These are phyloP conservation scores for Arachis stenosperma DNA, from an alignment of 306 rosid genomes.

Conservation along the genomic window DNA sequence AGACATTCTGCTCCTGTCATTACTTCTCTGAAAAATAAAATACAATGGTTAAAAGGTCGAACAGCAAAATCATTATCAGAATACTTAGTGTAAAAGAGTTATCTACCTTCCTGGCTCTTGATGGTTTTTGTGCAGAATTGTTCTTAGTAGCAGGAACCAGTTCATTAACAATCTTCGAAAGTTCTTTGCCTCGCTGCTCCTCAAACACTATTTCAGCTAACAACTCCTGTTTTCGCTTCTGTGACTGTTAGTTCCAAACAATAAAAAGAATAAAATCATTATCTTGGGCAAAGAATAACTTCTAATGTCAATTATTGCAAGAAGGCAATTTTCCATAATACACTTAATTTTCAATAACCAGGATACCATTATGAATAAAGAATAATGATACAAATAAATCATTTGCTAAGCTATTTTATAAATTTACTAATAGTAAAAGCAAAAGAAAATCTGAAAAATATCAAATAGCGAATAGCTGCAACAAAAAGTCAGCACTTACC, in stretches of 20 bases:
- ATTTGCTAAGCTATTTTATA: conserved; percentile 1
- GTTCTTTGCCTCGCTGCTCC: conserved; percentile 84
- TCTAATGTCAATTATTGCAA: neutral
- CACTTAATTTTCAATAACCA: neutral
- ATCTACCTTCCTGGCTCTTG: conserved; percentile 69
- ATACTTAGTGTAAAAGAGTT: conserved; percentile 29
- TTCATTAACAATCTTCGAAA: conserved; percentile 65
- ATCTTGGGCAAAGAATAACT: neutral
- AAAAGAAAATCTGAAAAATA: neutral
- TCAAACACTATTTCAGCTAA: conserved; percentile 74
- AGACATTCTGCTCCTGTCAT: conserved; percentile 74
- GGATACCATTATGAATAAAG: neutral
- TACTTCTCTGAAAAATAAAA: conserved; percentile 68
- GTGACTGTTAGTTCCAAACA: conserved; percentile 65
- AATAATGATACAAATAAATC: neutral
- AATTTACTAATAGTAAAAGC: neutral
- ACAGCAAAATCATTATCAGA: conserved; percentile 30
- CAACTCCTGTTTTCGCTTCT: conserved; percentile 79
- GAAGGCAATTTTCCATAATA: neutral
- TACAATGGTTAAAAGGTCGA: conserved; percentile 13
- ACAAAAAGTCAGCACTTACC: neutral
- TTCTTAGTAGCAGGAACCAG: conserved; percentile 62
- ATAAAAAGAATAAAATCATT: neutral
- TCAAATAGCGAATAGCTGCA: conserved; percentile 10
- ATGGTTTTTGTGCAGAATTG: conserved; percentile 49